These are phyloP conservation scores for Pseudonitzschia delicatissima DNA, from an alignment of 108 stramenopile genomes.

Conservation along the genomic window DNA sequence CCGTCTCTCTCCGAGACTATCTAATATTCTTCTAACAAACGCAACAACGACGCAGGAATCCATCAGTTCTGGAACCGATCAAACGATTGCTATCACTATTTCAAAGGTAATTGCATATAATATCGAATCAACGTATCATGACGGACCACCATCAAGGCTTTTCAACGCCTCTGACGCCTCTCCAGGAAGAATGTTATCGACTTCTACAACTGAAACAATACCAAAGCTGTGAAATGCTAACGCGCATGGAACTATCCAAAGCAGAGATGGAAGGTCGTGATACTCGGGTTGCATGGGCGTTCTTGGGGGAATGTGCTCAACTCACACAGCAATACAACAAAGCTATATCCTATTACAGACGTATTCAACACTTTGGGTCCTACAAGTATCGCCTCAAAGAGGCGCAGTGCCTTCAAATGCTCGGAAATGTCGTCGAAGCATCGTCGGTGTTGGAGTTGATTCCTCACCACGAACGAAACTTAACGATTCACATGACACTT, in stretches of 20 bases:
- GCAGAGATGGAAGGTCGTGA: constrained; percentile 43
- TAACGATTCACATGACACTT: constrained; percentile 67
- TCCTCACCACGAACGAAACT: constrained; percentile 37
- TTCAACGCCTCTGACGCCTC: constrained; percentile 27
- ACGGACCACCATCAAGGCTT: constrained; percentile 5
- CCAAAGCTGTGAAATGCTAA: constrained; percentile 69
- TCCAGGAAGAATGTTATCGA: constrained; percentile 49
- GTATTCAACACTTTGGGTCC: constrained; percentile 40
- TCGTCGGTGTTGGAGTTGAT: constrained; percentile 64
- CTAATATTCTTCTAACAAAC: no score
- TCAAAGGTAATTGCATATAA: no score
- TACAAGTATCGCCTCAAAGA: constrained; percentile 70
- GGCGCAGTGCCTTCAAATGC: constrained; percentile 59
- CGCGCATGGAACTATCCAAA: constrained; percentile 55
- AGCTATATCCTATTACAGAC: constrained; percentile 65
- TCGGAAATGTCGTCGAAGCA: constrained; percentile 69
- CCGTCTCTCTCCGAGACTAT: no score
- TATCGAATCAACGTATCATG: no score
- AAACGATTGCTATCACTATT: no score
- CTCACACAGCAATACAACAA: constrained; percentile 45
- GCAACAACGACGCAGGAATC: no score
- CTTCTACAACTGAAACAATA: constrained; percentile 63
- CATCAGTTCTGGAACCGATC: no score
- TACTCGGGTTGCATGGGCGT: constrained; percentile 26
- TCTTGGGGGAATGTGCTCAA: constrained; percentile 72